phyloP scores from a whole-genome alignment of 257 asterid genomes.

The Fraxinus americana region DNA sequence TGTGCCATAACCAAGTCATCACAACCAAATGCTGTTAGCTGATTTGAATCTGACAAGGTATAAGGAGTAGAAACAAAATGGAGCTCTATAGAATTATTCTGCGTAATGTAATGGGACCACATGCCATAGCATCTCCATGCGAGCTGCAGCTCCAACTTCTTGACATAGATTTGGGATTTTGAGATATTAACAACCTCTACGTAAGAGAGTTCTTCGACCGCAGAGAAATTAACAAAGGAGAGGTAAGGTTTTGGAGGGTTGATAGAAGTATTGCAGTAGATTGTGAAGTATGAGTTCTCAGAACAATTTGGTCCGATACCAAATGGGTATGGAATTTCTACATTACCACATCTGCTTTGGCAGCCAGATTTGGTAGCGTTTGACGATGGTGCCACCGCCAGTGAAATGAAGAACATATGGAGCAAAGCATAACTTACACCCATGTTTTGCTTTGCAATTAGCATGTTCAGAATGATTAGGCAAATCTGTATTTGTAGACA shows the following conservation, averaged over 20 bases:
- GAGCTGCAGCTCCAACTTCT: background rate
- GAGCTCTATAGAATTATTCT: background rate
- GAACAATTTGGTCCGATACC: conserved; percentile 8
- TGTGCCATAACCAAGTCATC: conserved; percentile 20
- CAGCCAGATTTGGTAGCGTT: conserved; percentile 8
- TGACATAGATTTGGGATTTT: conserved; percentile 1
- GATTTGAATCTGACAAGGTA: conserved; percentile 19
- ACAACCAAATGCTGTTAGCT: conserved; percentile 32
- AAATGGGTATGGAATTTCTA: conserved; percentile 3
- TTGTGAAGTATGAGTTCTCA: background rate
- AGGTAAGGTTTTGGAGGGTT: conserved; percentile 13
- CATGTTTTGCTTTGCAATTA: background rate
- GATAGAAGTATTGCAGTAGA: background rate
- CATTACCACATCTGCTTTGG: background rate
- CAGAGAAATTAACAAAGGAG: background rate
- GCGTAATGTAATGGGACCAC: too few relatives aligned
- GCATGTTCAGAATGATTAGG: background rate
- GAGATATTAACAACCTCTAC: background rate
- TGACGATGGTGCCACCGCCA: background rate
- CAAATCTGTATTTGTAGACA: too few relatives aligned
- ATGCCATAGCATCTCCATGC: background rate
- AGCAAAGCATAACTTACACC: background rate
- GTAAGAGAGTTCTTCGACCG: too few relatives aligned
- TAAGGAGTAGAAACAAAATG: background rate
- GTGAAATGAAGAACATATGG: background rate